Base-by-base conservation (phyloP, 2,329 filamentous ascomycete genomes). In the Phaeoacremonium minimum region DNA sequence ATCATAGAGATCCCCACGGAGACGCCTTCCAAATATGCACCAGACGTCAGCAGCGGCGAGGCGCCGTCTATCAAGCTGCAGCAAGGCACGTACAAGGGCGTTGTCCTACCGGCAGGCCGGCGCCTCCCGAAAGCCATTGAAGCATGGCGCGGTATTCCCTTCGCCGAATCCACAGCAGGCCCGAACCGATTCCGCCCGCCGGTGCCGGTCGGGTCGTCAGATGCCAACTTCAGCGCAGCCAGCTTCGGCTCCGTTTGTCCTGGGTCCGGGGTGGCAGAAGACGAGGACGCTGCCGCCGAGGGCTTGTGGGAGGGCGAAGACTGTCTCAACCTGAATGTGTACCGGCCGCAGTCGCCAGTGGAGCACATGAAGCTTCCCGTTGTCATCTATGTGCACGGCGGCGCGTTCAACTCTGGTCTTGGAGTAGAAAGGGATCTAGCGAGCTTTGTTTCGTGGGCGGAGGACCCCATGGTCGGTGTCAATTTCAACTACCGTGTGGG, bases 401-500 rank as follows among this genome's bases (percentile, higher is more conserved):
- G 80, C 4, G 71, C 66, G 6, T 84, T 83, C 61, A 73, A 81
- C 61, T 66, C 68, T 49, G 67, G 75, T 26, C 47, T 57, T 47
- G 68, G 73, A 35, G 51, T 62, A 18, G 71, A 73, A 60, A 68
- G 82, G 38, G 71, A 85, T 50, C 75, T 83, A 43, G 71, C 68
- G 1, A 74, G 73, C 22, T 77, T 85, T 58, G 72, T 83, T 12
- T 67, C 72, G 5, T 82, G 73, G 62, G 58, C 69, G 4, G 58
- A 61, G 17, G 52, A 60, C 30, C 71, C 71, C 8, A 59, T 85
- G 35, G 63, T 85, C 29, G 75, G 65, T 20, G 67, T 83, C 34
- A 74, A 67, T 52, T 73, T 82, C 52, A 77, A 75, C 56, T 79
- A 85, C 56, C 71, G 83, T 8, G 68, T 86, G 33, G 78, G 79